These are phyloP conservation scores for Lasiosphaeria hispida DNA, from an alignment of 495 filamentous ascomycete species.

Conservation along the genomic window DNA sequence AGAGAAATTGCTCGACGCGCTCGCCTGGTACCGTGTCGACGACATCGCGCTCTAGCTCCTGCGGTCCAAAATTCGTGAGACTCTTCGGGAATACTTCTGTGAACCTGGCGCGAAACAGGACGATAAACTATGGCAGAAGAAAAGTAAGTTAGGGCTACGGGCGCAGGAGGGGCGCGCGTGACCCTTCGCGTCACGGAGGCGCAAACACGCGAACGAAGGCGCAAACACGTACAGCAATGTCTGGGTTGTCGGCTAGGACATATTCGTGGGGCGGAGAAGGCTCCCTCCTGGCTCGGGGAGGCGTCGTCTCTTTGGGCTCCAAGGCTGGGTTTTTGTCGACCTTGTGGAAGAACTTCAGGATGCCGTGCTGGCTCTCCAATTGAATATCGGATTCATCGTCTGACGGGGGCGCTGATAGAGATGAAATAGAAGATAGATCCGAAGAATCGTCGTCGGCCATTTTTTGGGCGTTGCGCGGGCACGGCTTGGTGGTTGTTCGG, in stretches of 20 bases:
- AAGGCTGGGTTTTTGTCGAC: constrained; percentile 38
- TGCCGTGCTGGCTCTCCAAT: constrained; percentile 49
- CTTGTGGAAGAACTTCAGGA: constrained; percentile 58
- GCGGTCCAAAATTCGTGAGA: constrained; percentile 82
- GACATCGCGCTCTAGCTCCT: constrained; percentile 89
- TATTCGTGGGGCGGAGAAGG: constrained; percentile 87
- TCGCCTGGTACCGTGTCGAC: constrained; percentile 74
- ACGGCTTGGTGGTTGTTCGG: constrained; percentile 11
- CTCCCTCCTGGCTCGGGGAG: constrained; percentile 69
- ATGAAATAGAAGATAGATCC: constrained; percentile 54
- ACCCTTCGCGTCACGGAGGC: constrained; percentile 33
- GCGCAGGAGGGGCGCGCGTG: constrained; percentile 30
- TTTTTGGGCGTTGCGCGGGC: constrained; percentile 21
- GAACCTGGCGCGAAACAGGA: constrained; percentile 95
- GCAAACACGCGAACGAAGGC: constrained; percentile 25
- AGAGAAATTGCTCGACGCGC: constrained; percentile 81
- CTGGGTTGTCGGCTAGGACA: constrained; percentile 80
- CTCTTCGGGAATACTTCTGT: constrained; percentile 83
- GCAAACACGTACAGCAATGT: constrained; percentile 73
- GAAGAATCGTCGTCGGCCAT: constrained; percentile 56
- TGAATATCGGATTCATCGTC: constrained; percentile 51
- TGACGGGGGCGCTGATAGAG: constrained; percentile 52
- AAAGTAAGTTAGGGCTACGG: constrained; percentile 34
- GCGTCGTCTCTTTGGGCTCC: constrained; percentile 49
- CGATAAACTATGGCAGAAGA: constrained; percentile 70